Evolutionary conservation across 176 grass and related monocot genomes (phyloP), one percentile per base, ranked within the genome.

Genomic region (Panicum miliaceum): DNA sequence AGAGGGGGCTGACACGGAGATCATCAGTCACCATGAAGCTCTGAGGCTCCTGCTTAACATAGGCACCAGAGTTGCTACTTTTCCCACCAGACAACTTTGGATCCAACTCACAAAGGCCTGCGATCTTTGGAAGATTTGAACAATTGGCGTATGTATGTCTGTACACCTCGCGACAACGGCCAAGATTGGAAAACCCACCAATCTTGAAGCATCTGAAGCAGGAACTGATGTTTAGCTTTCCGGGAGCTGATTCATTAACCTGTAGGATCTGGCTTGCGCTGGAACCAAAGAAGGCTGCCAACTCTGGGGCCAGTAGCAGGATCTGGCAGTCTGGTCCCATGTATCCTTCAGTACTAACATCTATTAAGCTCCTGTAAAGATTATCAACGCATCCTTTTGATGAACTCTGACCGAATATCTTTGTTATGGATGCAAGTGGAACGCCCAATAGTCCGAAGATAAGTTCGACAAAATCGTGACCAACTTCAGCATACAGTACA

Each of bases 401-500:
- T 5, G 14, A 1, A 7, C n/a, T 7, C 1, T 51, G 56, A 11
- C 29, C 7, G 22, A 51, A 60, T 1, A 7, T 20, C 16, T 72
- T 73, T 20, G 50, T 14, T 13, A 85, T 29, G 15, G 25, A 68
- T 15, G 73, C 82, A 6, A 84, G 23, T 34, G 82, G 73, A 14
- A 77, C 1, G 16, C 34, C 59, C 8, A 85, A 6, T 0, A 85
- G 51, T 22, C 63, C 62, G n/a, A 88, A 52, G 2, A 88, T 0
- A 61, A 77, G 11, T 69, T 88, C 29, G 0, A 88, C 64, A 18
- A 88, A 88, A 41, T 71, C 23, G 0, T 29, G 11, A 40, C 73
- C 79, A 83, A 62, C 79, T 70, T 88, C 72, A 29, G 86, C 86
- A n/a, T 82, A 82, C 51, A 88, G 10, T 4, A 83, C 1, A 0